Percentiles rank a stretch among this genome's conserved stretches.
These are phyloP conservation scores for Nicotiana benthamiana DNA, from an alignment of 257 asterid species.

Conservation along the genomic window DNA sequence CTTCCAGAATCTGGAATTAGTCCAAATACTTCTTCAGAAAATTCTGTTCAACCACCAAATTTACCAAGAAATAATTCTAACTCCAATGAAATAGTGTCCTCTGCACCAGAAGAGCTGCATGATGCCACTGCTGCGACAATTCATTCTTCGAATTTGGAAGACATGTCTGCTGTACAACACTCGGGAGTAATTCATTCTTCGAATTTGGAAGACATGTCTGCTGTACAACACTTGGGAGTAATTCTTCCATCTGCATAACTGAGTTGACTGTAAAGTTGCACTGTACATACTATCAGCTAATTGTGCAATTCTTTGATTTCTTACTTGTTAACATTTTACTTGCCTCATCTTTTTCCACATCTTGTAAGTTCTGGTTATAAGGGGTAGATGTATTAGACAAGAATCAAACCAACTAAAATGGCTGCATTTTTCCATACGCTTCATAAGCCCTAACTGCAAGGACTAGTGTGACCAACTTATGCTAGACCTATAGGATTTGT, in stretches of 20 bases:
- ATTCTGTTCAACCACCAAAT: background rate
- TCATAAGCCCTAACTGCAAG: background rate
- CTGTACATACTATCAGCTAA: background rate
- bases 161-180: background rate
- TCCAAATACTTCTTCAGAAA: background rate
- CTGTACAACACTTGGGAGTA: background rate
- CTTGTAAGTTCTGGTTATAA: background rate
- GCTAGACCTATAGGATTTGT: no score
- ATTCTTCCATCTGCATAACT: background rate
- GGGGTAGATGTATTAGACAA: background rate
- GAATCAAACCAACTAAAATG: background rate
- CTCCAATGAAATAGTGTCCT: background rate
- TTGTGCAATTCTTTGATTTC: background rate
- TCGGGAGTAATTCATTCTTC: background rate
- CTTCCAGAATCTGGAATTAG: slow-evolving; percentile 2
- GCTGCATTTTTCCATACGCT: background rate
- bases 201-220: background rate
- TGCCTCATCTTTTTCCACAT: background rate
- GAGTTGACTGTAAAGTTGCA: background rate
- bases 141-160: background rate
- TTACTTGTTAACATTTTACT: background rate
- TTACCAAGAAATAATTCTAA: background rate
- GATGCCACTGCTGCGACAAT: background rate
- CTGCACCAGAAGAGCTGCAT: background rate
- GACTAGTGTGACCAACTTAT: no score